A percentile compares a stretch with the other conserved stretches of the same genome.
These are phyloP conservation scores for Colletotrichum sp. DNA, from an alignment of 2,329 filamentous ascomycete species.

Conservation along the genomic window DNA sequence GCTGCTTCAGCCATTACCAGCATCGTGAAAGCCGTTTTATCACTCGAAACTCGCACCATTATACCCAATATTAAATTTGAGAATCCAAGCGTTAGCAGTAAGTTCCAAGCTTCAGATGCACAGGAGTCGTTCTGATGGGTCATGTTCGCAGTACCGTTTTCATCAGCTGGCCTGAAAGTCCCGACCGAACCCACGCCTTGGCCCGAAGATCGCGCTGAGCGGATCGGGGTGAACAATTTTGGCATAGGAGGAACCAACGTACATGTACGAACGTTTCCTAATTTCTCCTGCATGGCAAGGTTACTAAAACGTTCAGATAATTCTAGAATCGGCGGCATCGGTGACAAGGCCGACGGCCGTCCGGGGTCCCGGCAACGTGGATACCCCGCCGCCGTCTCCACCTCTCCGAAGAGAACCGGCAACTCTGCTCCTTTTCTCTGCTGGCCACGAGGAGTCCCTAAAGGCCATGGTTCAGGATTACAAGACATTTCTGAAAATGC, in stretches of 20 bases:
- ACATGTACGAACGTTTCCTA: constrained; percentile 28
- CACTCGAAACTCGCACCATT: constrained; percentile 16
- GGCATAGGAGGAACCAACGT: constrained; percentile 44
- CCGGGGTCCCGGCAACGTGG: neutral
- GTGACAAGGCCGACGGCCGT: neutral
- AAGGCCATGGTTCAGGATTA: constrained; percentile 27
- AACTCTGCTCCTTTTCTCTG: constrained; percentile 22
- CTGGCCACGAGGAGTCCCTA: constrained; percentile 25
- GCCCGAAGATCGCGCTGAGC: constrained; percentile 27
- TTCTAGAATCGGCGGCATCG: neutral
- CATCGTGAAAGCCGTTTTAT: constrained; percentile 37
- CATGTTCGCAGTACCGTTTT: constrained; percentile 24
- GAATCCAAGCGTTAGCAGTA: constrained; percentile 13
- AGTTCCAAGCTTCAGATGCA: neutral
- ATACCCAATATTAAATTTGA: constrained; percentile 23
- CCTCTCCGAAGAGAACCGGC: neutral
- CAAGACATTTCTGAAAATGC: constrained; percentile 20
- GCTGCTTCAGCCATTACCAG: constrained; percentile 34
- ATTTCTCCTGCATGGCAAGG: neutral
- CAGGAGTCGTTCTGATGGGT: neutral
- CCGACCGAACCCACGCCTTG: constrained; percentile 28
- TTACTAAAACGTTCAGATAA: neutral
- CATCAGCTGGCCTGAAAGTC: constrained; percentile 25
- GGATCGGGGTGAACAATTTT: constrained; percentile 42
- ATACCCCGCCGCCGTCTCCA: constrained; percentile 2